Base-by-base conservation (phyloP, 1,284 basidiomycete genomes). In the Cryptococcus maquisensis region DNA sequence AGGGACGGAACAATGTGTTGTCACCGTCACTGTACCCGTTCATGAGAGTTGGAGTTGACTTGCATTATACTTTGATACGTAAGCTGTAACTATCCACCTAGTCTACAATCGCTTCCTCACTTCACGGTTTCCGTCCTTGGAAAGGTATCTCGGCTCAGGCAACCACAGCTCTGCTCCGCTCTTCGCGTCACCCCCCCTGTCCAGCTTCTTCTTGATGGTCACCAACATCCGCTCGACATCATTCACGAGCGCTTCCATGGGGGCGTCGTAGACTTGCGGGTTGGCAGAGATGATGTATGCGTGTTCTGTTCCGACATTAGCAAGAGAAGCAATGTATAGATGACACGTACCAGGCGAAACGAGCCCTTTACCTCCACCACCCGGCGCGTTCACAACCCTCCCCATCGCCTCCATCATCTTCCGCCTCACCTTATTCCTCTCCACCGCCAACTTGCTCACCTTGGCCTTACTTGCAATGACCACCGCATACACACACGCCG, bases 391-490 rank as follows among this genome's bases (percentile, higher is more conserved):
- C 15, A 58, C 36, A 13, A 66, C 57, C 5, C 20, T 21, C 6
- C 59, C 49, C 20, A 61, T 32, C 21, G 60, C 64, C 0, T 60
- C 43, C 36, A 47, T 57, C 20, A 63, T 47, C n/a, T 56, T 47
- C n/a, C 47, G 47, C 32, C 48, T 41, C 7, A 47, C 55, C 10
- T 44, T 53, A 28, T 54, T 57, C 18, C 64, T 46, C 56, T 66
- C 64, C 1, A 62, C 56, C 7, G 64, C 62, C 10, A 64, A 18
- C 35, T 62, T 63, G 23, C 44, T 49, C 15, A 65, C 54, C 10
- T 40, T 40, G 28, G 12, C 28, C 39, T 61, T 62, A 20, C 32
- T 49, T 3, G 28, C 47, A 4, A 64, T 49, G 10, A 57, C 40
- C 5, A 37, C 49, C 18, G 54, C 36, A 16, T 61, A 51, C 1